Evolutionary conservation across 1,139 yeast genomes (phyloP), one percentile per base, ranked within the genome.

Genomic region (Yamadazyma dendronema): DNA sequence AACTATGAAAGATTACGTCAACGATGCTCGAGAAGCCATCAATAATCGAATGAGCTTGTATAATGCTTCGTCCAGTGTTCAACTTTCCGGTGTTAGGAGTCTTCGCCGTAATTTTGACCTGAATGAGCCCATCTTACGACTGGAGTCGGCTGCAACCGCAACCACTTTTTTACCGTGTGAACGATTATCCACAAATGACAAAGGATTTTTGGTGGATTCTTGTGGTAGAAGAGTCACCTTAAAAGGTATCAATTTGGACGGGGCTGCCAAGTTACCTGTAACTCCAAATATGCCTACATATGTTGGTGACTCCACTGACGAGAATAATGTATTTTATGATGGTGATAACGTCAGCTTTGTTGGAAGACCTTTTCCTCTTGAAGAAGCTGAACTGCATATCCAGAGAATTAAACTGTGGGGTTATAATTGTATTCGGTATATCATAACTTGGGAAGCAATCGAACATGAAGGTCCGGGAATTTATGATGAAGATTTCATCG

Each of bases 371-470:
- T 83, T 87, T 53, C 81, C 89, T 0, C 51, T 88, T 17, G 79
- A 72, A 10, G 92, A 86, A 17, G 92, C 94, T 0, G 78, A 69
- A 35, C 65, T 54, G 38, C 97, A 89, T 57, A 67, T 89, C 33
- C 65, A 59, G 19, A 63, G 95, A 40, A 77, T 89, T 51, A 84
- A 82, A 54, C 72, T 82, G 10, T 77, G 94, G 79, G 97, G 97
- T 1, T 87, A 74, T 58, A 89, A 89, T 55, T 74, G 84, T 8
- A 74, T 89, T 17, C 63, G 97, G 40, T 85, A 82, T 54, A 67
- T 89, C 13, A 67, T 86, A 31, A 84, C 95, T 0, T 90, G 97
- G 97, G 97, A 90, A 56, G 94, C 97, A 0, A 52, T 90, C 8
- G 97, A 90, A 56, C 97, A 90, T 51, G 68, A 65, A 35, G 97